phyloP scores from a whole-genome alignment of 2,329 filamentous ascomycete species.

The Fusarium sp. region DNA sequence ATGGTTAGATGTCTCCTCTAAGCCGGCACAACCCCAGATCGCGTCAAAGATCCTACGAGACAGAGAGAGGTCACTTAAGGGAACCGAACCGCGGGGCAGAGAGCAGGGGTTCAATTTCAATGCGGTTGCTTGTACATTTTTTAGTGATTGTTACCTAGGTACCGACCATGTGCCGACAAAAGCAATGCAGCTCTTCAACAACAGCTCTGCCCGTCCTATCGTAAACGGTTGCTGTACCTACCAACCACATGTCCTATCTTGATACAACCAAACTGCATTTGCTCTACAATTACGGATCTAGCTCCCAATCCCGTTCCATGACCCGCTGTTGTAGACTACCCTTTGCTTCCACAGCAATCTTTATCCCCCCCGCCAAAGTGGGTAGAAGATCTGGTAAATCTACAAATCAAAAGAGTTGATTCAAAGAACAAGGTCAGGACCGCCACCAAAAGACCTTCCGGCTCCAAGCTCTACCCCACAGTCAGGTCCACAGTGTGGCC shows the following conservation, averaged over 20 bases:
- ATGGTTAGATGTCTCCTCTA: conserved; percentile 22
- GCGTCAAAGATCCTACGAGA: background rate
- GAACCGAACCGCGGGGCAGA: conserved; percentile 25
- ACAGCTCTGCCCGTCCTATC: background rate
- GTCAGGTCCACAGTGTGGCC: conserved; percentile 38
- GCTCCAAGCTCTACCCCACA: conserved; percentile 45
- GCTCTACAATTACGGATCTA: conserved; percentile 15
- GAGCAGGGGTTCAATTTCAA: conserved; percentile 16
- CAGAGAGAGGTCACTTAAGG: background rate
- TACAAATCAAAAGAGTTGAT: conserved; percentile 42
- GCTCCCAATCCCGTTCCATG: conserved; percentile 27
- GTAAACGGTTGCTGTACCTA: background rate
- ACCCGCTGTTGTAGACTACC: conserved; percentile 10
- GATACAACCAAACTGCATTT: background rate
- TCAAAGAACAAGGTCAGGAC: conserved; percentile 33
- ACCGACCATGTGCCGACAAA: background rate
- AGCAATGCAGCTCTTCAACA: background rate
- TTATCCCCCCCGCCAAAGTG: conserved; percentile 34
- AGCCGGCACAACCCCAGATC: conserved; percentile 27
- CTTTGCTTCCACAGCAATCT: conserved; percentile 33
- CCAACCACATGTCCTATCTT: background rate
- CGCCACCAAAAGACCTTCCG: conserved; percentile 22
- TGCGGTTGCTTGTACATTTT: background rate
- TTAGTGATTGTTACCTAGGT: background rate
- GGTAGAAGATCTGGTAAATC: conserved; percentile 36